phyloP scores from a whole-genome alignment of 2,329 filamentous ascomycete genomes.

The Sarocladium brachiariae region DNA sequence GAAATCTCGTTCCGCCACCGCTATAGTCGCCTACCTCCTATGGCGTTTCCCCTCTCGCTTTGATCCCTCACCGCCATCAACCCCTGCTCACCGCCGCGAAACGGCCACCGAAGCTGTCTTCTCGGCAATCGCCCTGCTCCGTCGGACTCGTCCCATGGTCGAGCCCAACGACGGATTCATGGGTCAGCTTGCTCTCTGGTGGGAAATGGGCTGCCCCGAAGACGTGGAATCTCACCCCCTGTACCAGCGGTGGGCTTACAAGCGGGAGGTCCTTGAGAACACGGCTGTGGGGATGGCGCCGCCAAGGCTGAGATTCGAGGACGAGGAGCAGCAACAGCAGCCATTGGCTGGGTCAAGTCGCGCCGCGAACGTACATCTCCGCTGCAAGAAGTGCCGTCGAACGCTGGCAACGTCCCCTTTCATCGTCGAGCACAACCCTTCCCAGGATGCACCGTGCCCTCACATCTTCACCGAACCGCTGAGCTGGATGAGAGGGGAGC shows the following conservation, averaged over 20 bases:
- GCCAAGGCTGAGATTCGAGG: slow-evolving; percentile 75
- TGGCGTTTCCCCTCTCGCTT: slow-evolving; percentile 54
- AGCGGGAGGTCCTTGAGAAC: slow-evolving; percentile 46
- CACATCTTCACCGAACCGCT: slow-evolving; percentile 90
- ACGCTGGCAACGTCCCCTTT: slow-evolving; percentile 52
- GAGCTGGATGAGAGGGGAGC: slow-evolving; percentile 84
- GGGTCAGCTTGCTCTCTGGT: slow-evolving; percentile 79
- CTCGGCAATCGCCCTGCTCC: slow-evolving; percentile 62
- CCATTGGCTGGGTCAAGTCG: background rate
- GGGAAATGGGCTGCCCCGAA: slow-evolving; percentile 74
- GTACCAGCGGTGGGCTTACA: slow-evolving; percentile 69
- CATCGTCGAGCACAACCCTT: slow-evolving; percentile 54
- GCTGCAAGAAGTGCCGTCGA: slow-evolving; percentile 87
- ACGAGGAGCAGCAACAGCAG: slow-evolving; percentile 52
- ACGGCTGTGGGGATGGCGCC: slow-evolving; percentile 73
- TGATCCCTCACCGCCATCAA: slow-evolving; percentile 20
- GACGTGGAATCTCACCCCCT: slow-evolving; percentile 58
- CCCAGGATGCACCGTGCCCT: slow-evolving; percentile 48
- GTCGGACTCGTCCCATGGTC: slow-evolving; percentile 64
- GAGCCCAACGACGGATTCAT: slow-evolving; percentile 92
- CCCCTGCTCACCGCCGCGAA: slow-evolving; percentile 22
- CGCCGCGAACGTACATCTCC: slow-evolving; percentile 36
- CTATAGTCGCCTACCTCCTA: slow-evolving; percentile 79
- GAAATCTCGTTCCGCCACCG: slow-evolving; percentile 84
- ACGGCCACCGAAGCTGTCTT: slow-evolving; percentile 41